Base-by-base conservation (phyloP, 192 early-diverging fungal genomes). In the Geranomyces variabilis region DNA sequence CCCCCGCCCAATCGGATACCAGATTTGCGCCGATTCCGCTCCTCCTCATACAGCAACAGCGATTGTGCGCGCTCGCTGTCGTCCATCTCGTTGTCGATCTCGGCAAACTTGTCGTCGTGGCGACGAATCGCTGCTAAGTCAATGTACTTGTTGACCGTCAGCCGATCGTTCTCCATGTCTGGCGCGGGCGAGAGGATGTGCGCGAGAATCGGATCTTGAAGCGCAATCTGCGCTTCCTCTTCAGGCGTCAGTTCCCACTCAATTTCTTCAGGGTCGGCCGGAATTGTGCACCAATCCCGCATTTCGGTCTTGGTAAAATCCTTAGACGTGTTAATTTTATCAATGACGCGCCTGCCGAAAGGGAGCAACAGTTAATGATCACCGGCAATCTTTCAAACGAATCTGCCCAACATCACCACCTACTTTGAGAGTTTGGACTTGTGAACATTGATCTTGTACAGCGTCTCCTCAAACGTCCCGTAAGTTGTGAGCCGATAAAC, bases 361-460 rank as follows among this genome's bases (percentile, higher is more conserved):
- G 34, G 17, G 1, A n/a, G n/a, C n/a, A n/a, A n/a, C n/a, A 24
- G 28, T n/a, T n/a, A n/a, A n/a, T n/a, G n/a, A n/a, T n/a, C n/a
- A n/a, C n/a, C n/a, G n/a, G n/a, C n/a, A n/a, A n/a, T n/a, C n/a
- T n/a, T n/a, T n/a, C n/a, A n/a, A n/a, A n/a, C n/a, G n/a, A n/a
- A n/a, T n/a, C n/a, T n/a, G n/a, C n/a, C n/a, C n/a, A n/a, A 41
- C 3, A 41, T 41, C 36, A 41, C 36, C 5, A 4, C 51, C 15
- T 48, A 77, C 79, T 83, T 84, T 13, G 91, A 79, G 60, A 94
- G 76, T 17, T 84, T 82, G 9, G 89, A 71, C 65, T 96, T 96
- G 74, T 90, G 88, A 1, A 91, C 73, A 70, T 91, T 91, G 63
- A 85, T 90, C 41, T 80, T 80, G 48, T 87, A 88, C 22, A 94